These are phyloP conservation scores for Verruconis gallopava DNA, from an alignment of 2,329 filamentous ascomycete genomes.

Conservation along the genomic window DNA sequence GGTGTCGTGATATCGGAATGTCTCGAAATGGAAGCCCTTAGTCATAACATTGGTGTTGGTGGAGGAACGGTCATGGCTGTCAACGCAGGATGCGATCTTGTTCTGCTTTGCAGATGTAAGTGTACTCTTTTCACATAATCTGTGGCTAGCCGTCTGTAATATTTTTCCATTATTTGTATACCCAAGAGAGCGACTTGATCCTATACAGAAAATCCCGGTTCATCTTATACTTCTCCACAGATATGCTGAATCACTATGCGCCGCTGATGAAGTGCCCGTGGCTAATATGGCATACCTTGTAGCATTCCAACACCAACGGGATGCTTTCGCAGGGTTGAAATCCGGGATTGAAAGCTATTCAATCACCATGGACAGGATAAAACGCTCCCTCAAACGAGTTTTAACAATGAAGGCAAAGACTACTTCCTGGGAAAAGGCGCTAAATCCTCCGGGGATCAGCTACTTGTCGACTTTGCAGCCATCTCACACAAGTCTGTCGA, in stretches of 20 bases:
- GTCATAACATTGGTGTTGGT: conserved; percentile 91
- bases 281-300: no score
- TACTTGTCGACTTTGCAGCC: conserved; percentile 71
- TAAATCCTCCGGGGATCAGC: conserved; percentile 71
- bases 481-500: conserved; percentile 67
- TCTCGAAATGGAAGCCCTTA: conserved; percentile 90
- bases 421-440: conserved; percentile 79
- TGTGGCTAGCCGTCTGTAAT: no score
- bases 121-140: no score
- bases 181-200: no score
- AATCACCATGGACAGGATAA: conserved; percentile 67
- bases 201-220: no score
- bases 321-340: conserved; percentile 82
- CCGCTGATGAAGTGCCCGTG: no score
- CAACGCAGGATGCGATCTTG: conserved; percentile 86
- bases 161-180: no score
- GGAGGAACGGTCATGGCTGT: conserved; percentile 96
- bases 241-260: no score
- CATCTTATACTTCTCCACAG: no score
- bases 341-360: conserved; percentile 83
- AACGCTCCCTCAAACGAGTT: conserved; percentile 66
- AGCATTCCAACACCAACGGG: conserved; percentile 80
- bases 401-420: conserved; percentile 70
- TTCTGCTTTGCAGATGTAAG: conserved; percentile 77
- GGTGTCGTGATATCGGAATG: conserved; percentile 93